phyloP scores from a whole-genome alignment of 2,329 filamentous ascomycete genomes.

The Cercospora sp. region DNA sequence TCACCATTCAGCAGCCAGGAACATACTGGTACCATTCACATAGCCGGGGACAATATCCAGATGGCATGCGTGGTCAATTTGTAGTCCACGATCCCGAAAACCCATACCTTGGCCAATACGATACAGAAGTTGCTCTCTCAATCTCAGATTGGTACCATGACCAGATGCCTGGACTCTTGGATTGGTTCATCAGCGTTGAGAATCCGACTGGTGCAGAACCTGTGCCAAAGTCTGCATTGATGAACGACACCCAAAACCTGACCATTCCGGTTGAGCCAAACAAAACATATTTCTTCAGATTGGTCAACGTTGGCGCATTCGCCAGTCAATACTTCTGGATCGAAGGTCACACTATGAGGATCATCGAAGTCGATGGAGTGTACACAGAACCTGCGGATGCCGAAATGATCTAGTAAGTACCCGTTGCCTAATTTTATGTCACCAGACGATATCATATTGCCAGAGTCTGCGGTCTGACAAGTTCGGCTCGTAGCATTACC shows the following conservation, averaged over 20 bases:
- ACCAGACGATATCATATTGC: too few relatives aligned
- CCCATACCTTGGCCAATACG: conserved; percentile 54
- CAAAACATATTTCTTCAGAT: conserved; percentile 63
- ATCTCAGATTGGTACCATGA: conserved; percentile 75
- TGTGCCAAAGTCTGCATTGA: conserved; percentile 63
- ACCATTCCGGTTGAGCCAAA: conserved; percentile 50
- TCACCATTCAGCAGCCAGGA: conserved; percentile 56
- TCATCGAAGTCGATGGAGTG: conserved; percentile 71
- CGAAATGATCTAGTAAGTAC: conserved; percentile 55
- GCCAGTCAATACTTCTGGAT: conserved; percentile 71
- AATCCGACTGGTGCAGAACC: conserved; percentile 65
- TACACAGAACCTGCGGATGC: conserved; percentile 61
- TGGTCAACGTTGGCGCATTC: conserved; percentile 70
- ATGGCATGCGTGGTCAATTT: conserved; percentile 67
- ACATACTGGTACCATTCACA: conserved; percentile 69
- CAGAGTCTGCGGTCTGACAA: too few relatives aligned
- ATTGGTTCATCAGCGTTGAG: conserved; percentile 54
- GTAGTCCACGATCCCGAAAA: conserved; percentile 63
- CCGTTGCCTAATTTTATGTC: neutral
- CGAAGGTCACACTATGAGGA: conserved; percentile 63
- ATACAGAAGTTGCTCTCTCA: conserved; percentile 64
- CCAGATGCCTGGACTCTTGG: conserved; percentile 52
- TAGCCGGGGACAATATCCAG: conserved; percentile 63
- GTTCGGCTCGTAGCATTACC: conserved; percentile 46
- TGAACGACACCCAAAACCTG: conserved; percentile 61